Base-by-base conservation (phyloP, 2,329 filamentous ascomycete species). In the Pestalotiopsis sp. region DNA sequence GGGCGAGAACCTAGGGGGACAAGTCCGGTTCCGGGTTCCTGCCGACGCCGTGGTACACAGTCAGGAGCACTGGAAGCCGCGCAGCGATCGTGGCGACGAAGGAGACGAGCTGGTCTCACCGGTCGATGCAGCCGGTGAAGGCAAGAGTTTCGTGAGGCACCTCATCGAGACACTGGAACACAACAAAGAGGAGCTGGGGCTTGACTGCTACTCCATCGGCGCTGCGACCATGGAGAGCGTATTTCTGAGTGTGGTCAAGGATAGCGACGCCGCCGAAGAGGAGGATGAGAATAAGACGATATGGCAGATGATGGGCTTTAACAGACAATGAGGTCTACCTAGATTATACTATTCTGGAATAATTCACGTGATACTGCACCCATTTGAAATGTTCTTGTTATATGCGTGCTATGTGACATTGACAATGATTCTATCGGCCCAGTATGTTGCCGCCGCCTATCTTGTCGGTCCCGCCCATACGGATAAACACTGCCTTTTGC, bases 191-290 rank as follows among this genome's bases (percentile, higher is more conserved):
- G 79, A 79, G 13, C 75, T 92, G 17, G 89, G 89, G 0, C 80
- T 92, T 57, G 87, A 89, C 74, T 90, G 91, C 73, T 92, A 92
- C 74, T 88, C 87, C 23, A 87, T 93, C 65, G 87, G 85, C 4
- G 88, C 89, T 52, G 90, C 90, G 5, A 92, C 90, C 2, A 81
- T 93, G 70, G 91, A 93, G 78, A 88, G 91, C 69, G 90, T 93
- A 0, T 93, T 93, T 78, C 80, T 93, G 74, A 86, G 83, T 23
- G 91, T 93, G 71, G 89, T 93, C 1, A 86, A 86, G 64, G 87
- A 89, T 76, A 88, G 90, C 74, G 83, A 88, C 75, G 83, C 88
- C 3, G 81, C 86, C 65, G 88, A 90, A 74, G 89, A 89, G 77
- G 75, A 75, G 31, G 72, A 71, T n/a, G 63, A 66, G 62, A 66